Evolutionary conservation across 1,284 basidiomycete genomes (phyloP).

Genomic region (Stereum hirsutum): DNA sequence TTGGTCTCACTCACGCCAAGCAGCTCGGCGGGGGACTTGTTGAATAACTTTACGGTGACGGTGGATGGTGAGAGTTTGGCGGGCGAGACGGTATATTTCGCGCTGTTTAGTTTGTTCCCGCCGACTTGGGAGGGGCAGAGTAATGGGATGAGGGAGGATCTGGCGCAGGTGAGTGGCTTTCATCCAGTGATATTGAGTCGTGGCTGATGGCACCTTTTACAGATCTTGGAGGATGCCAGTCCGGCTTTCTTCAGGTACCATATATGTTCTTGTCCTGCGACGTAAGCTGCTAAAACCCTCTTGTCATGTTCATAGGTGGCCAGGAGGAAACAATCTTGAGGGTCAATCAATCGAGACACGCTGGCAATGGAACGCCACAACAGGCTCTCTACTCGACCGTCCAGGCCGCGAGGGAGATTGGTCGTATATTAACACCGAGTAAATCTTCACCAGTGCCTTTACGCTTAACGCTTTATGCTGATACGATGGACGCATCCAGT

Average conservation of each 20-base stretch:
- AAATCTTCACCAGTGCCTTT: no score
- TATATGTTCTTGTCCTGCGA: no score
- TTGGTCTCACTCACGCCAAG: constrained; percentile 34
- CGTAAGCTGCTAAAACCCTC: background rate
- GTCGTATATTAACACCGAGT: constrained; percentile 64
- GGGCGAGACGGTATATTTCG: constrained; percentile 49
- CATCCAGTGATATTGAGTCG: background rate
- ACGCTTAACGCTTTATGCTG: no score
- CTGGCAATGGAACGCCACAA: constrained; percentile 64
- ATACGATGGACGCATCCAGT: constrained; percentile 21
- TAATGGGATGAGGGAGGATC: constrained; percentile 59
- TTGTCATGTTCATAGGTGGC: constrained; percentile 1
- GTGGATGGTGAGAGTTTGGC: constrained; percentile 36
- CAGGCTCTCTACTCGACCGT: constrained; percentile 36
- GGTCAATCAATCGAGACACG: constrained; percentile 45
- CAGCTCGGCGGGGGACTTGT: constrained; percentile 25
- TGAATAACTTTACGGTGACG: constrained; percentile 45
- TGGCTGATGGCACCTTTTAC: no score
- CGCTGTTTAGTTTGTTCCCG: constrained; percentile 62
- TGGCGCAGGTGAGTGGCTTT: constrained; percentile 39
- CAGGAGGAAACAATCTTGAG: no score
- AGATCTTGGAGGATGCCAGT: constrained; percentile 47
- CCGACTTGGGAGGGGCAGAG: constrained; percentile 56
- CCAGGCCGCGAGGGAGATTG: constrained; percentile 53
- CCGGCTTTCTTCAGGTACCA: constrained; percentile 61